phyloP scores from a whole-genome alignment of 1,139 yeast species.

The Blastobotrys apis region DNA sequence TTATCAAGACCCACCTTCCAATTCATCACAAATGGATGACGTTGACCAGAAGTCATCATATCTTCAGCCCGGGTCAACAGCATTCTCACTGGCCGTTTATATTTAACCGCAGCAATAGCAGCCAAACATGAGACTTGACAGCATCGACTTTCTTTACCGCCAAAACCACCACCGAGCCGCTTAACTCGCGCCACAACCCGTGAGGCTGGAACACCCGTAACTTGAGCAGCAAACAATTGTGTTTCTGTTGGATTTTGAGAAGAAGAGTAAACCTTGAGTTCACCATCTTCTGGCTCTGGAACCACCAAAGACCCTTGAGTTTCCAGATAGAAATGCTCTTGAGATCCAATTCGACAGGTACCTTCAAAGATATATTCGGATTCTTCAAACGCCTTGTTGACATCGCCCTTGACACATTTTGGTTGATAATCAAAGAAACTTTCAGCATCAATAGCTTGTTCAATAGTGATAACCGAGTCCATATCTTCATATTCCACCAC shows the following conservation, averaged over 20 bases:
- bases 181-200: slow-evolving; percentile 40
- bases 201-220: slow-evolving; percentile 40
- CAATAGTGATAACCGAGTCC: slow-evolving; percentile 38
- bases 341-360: slow-evolving; percentile 41
- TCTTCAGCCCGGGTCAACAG: slow-evolving; percentile 41
- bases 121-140: slow-evolving; percentile 44
- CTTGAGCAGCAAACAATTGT: slow-evolving; percentile 40
- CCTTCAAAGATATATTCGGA: slow-evolving; percentile 40
- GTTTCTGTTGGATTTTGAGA: slow-evolving; percentile 44
- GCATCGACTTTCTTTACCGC: slow-evolving; percentile 52
- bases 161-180: slow-evolving; percentile 62
- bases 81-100: slow-evolving; percentile 41
- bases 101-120: slow-evolving; percentile 52
- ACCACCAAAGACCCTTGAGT: slow-evolving; percentile 42
- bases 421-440: slow-evolving; percentile 37
- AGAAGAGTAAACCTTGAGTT: slow-evolving; percentile 41
- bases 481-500: slow-evolving; percentile 41
- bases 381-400: slow-evolving; percentile 36
- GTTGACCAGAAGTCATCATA: slow-evolving; percentile 43
- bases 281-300: slow-evolving; percentile 43
- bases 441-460: slow-evolving; percentile 40
- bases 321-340: slow-evolving; percentile 46
- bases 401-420: slow-evolving; percentile 38
- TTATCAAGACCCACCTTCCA: slow-evolving; percentile 43
- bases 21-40: slow-evolving; percentile 44